Evolutionary conservation across 2,329 filamentous ascomycete species (phyloP).

Genomic region (Coniochaeta sp.): DNA sequence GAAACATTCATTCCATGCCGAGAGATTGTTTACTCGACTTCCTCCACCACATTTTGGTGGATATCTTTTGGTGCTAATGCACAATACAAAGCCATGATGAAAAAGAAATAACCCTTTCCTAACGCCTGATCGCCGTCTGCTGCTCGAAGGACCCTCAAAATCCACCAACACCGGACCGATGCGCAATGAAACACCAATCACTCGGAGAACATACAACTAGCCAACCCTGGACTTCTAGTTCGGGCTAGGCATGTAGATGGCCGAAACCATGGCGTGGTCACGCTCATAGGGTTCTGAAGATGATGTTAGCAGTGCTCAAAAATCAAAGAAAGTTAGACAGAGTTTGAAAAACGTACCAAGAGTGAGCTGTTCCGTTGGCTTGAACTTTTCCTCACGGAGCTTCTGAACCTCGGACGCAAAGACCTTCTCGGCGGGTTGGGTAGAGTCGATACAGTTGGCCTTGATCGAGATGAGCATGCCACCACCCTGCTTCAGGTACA

Average conservation of each 20-base stretch:
- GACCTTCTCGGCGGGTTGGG: constrained; percentile 86
- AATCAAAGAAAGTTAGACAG: too few relatives aligned
- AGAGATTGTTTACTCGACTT: too few relatives aligned
- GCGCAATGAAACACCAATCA: not conserved
- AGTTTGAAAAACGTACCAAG: constrained; percentile 49
- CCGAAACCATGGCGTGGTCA: constrained; percentile 62
- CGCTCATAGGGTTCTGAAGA: constrained; percentile 61
- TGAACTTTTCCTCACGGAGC: constrained; percentile 88
- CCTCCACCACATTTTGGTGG: too few relatives aligned
- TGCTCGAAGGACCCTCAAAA: not conserved
- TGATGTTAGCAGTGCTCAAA: too few relatives aligned
- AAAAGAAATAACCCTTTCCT: not conserved
- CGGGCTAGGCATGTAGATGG: constrained; percentile 12
- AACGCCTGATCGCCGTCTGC: not conserved
- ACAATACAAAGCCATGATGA: not conserved
- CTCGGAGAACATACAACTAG: not conserved
- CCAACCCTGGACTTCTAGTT: not conserved
- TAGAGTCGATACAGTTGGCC: constrained; percentile 98
- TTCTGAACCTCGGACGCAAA: constrained; percentile 94
- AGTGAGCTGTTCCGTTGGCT: constrained; percentile 91
- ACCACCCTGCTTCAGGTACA: constrained; percentile 92
- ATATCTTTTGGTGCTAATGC: too few relatives aligned
- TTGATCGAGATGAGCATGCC: constrained; percentile 96
- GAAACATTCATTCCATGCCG: too few relatives aligned
- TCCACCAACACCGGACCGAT: constrained; percentile 1